Percentiles rank a stretch among this genome's conserved stretches.
Evolutionary conservation across 1,284 basidiomycete genomes (phyloP).

Genomic region (Rhodofomes roseus): DNA sequence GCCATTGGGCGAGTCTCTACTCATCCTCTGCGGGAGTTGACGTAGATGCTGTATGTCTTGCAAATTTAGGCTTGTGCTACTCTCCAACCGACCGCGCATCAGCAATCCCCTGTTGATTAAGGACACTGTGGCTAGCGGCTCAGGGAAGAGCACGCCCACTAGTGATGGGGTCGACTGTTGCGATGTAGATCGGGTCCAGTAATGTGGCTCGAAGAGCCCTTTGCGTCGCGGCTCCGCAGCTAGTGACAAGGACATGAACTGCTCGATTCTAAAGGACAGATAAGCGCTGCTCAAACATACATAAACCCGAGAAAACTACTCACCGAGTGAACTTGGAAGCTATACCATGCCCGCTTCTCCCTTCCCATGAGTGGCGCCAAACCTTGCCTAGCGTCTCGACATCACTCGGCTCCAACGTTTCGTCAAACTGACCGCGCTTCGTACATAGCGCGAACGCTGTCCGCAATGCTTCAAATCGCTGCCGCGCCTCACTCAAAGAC

Average conservation of each 20-base stretch:
- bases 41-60: constrained; percentile 54
- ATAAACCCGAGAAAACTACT: constrained; percentile 19
- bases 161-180: constrained; percentile 46
- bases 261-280: constrained; percentile 53
- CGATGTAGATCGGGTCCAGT: constrained; percentile 52
- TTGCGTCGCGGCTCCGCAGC: constrained; percentile 68
- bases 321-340: constrained; percentile 63
- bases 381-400: constrained; percentile 46
- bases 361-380: constrained; percentile 50
- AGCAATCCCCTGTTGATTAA: constrained; percentile 65
- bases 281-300: neutral
- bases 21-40: constrained; percentile 25
- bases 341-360: constrained; percentile 35
- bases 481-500: constrained; percentile 39
- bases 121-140: constrained; percentile 61
- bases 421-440: constrained; percentile 30
- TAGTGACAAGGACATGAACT: constrained; percentile 74
- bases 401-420: constrained; percentile 40
- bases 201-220: constrained; percentile 70
- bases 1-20: neutral
- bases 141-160: constrained; percentile 69
- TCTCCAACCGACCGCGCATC: constrained; percentile 62
- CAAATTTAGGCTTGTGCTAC: constrained; percentile 41
- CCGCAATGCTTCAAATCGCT: constrained; percentile 49
- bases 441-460: constrained; percentile 51